Evolutionary conservation across 176 grass and related monocot species (phyloP).

Genomic region (Luzula sylvatica): DNA sequence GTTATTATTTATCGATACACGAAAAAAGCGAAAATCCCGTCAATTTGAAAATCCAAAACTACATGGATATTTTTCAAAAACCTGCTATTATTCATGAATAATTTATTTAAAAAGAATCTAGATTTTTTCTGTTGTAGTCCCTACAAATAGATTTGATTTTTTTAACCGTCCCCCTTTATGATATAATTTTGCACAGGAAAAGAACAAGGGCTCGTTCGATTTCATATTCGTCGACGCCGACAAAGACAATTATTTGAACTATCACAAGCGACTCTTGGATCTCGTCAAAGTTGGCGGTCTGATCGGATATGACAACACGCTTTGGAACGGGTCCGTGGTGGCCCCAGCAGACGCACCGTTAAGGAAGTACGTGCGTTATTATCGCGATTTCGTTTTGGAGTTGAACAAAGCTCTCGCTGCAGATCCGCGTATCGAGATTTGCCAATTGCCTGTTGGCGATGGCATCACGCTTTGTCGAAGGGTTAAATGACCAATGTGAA

Average conservation of each 20-base stretch:
- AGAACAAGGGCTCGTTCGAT: slow-evolving; percentile 33
- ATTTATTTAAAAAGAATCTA: no score
- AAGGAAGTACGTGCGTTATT: not conserved
- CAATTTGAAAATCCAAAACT: no score
- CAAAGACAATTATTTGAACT: slow-evolving; percentile 42
- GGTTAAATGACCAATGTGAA: slow-evolving; percentile 14
- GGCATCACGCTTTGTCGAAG: slow-evolving; percentile 66
- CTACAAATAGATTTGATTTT: no score
- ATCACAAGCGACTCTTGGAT: slow-evolving; percentile 36
- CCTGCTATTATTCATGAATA: no score
- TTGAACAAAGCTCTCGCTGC: slow-evolving; percentile 28
- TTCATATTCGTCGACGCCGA: slow-evolving; percentile 69
- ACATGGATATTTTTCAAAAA: no score
- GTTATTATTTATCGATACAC: no score
- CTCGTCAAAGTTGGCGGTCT: slow-evolving; percentile 43
- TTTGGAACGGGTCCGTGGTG: slow-evolving; percentile 46
- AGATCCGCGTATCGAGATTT: slow-evolving; percentile 36
- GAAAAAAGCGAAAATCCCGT: no score
- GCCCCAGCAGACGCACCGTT: slow-evolving; percentile 24
- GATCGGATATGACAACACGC: slow-evolving; percentile 61
- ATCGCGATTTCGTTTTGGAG: slow-evolving; percentile 4
- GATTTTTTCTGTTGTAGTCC: no score
- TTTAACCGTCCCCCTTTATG: no score
- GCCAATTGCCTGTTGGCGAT: slow-evolving; percentile 50
- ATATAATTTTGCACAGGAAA: slow-evolving; percentile 2